Evolutionary conservation across 768 basidiomycete genomes (phyloP).

Genomic region (Lenzites betulinus): DNA sequence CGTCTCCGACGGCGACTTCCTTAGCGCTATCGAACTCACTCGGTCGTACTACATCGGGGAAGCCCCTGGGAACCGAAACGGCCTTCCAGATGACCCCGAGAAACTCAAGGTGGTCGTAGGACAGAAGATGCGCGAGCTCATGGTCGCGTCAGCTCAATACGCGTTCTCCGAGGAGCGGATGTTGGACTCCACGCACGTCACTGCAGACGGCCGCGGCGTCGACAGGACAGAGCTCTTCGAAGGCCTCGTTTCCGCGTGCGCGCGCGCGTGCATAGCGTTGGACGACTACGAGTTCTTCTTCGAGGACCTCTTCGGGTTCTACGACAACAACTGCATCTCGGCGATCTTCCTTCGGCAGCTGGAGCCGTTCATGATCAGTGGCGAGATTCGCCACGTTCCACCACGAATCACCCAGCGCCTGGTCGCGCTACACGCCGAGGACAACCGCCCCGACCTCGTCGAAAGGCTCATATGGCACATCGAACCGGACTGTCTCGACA

Average conservation of each 20-base stretch:
- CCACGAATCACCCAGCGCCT: constrained; percentile 87
- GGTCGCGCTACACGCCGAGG: constrained; percentile 74
- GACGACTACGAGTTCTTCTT: constrained; percentile 86
- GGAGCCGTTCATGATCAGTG: constrained; percentile 79
- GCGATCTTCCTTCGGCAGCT: constrained; percentile 82
- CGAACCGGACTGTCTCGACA: constrained; percentile 86
- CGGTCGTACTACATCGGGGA: constrained; percentile 79
- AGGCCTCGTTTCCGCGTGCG: constrained; percentile 75
- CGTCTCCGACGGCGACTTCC: constrained; percentile 85
- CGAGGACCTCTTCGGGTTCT: constrained; percentile 91
- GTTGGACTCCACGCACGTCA: constrained; percentile 83
- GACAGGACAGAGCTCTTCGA: constrained; percentile 92
- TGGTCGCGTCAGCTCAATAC: constrained; percentile 85
- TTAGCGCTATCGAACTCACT: constrained; percentile 86
- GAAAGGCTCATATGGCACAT: constrained; percentile 97
- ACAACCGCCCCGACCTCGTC: constrained; percentile 68
- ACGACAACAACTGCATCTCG: constrained; percentile 80
- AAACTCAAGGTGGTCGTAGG: constrained; percentile 67
- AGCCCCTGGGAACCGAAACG: constrained; percentile 84
- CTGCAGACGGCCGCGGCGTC: constrained; percentile 84
- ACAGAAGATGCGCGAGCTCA: constrained; percentile 74
- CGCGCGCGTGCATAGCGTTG: constrained; percentile 78
- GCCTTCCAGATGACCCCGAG: constrained; percentile 70
- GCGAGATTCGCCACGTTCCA: constrained; percentile 73
- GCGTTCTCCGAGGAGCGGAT: constrained; percentile 95